Base-by-base conservation (phyloP, 768 basidiomycete genomes). In the Mrakia gelida region DNA sequence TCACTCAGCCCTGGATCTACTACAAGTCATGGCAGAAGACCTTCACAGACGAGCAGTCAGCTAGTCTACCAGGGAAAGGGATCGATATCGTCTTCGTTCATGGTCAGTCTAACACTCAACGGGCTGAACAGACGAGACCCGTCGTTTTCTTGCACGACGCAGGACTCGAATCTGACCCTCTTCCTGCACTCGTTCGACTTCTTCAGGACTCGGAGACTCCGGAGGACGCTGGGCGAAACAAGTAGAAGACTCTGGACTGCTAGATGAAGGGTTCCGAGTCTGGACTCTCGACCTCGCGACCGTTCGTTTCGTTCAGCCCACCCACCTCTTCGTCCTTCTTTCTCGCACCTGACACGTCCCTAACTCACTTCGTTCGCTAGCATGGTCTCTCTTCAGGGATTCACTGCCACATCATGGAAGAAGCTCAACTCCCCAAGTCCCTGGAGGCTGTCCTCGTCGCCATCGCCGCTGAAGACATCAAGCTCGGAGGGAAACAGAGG, bases 211-310 rank as follows among this genome's bases (percentile, higher is more conserved):
- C 38, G 68, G n/a, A 59, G 76, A 77, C 30, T 43, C 63, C 10
- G 81, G 79, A 54, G 81, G 81, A 34, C 80, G 84, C 56, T 86
- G 83, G 78, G 81, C 84, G 6, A 59, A 59, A 28, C 59, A 59
- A 3, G 82, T 84, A 28, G 84, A 85, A 73, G 73, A 83, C 23
- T 52, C 49, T 13, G 74, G 81, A 65, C 83, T 86, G 75, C 76
- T 86, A 9, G 82, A 82, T 59, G 82, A 81, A 1, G 85, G 85
- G 0, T 86, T 84, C 79, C 79, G 85, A 49, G 81, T 86, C 34
- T 41, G 34, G 52, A 30, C 28, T 3, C 26, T 70, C 56, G 85
- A 86, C 80, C 79, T 85, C 32, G 84, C 85, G 10, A 82, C 83
- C 13, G 85, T 85, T 65, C 80, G 85, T 81, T 81, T 16, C 45